Conservation (phyloP, 1,284 basidiomycete genomes). For the Crucibulum cyathiforme region DNA sequence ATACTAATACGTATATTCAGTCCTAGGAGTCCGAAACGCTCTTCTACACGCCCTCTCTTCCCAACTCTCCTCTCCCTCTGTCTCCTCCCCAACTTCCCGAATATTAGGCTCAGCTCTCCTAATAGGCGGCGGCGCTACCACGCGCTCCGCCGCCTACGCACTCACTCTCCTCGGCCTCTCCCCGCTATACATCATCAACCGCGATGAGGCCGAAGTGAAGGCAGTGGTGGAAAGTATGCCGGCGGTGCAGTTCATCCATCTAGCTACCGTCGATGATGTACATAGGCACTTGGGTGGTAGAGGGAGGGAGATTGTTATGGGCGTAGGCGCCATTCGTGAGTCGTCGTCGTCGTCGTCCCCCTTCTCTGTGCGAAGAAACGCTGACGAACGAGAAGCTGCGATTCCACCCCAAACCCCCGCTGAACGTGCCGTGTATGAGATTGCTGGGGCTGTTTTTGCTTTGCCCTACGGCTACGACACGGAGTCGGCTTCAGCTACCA, state of each 20-base stretch:
- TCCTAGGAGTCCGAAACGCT: slow-evolving; percentile 41
- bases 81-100: slow-evolving; percentile 15
- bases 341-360: not conserved
- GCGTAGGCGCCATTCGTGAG: slow-evolving; percentile 36
- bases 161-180: slow-evolving; percentile 36
- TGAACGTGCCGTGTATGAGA: slow-evolving; percentile 34
- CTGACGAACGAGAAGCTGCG: slow-evolving; percentile 14
- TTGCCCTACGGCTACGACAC: slow-evolving; percentile 23
- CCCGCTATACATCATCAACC: slow-evolving; percentile 41
- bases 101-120: slow-evolving; percentile 30
- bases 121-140: slow-evolving; percentile 43
- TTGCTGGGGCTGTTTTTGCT: slow-evolving; percentile 27
- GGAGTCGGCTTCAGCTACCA: slow-evolving; percentile 6
- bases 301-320: slow-evolving; percentile 26
- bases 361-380: not conserved
- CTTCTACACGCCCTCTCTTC: slow-evolving; percentile 28
- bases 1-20: slow-evolving; percentile 7
- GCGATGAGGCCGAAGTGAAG: slow-evolving; percentile 50
- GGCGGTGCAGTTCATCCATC: slow-evolving; percentile 27
- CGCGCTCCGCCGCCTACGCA: slow-evolving; percentile 40
- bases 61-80: slow-evolving; percentile 21
- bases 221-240: slow-evolving; percentile 25
- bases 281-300: slow-evolving; percentile 25
- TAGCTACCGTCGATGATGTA: slow-evolving; percentile 29
- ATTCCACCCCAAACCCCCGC: slow-evolving; percentile 22